phyloP scores from a whole-genome alignment of 495 filamentous ascomycete genomes.

The Penicillium subrubescens region DNA sequence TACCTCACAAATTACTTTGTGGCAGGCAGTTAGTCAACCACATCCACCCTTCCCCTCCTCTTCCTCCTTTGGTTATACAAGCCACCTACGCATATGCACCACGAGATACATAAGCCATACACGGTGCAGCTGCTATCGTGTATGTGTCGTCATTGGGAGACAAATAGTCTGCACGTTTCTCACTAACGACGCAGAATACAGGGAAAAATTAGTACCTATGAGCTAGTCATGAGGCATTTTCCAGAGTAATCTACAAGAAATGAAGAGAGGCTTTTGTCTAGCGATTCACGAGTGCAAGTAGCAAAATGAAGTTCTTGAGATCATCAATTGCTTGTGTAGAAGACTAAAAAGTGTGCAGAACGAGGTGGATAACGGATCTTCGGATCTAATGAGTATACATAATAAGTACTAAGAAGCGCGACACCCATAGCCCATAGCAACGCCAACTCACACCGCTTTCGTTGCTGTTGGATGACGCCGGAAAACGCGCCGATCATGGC shows the following conservation, averaged over 20 bases:
- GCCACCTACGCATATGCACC: not conserved
- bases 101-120: not conserved
- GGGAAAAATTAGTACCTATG: not conserved
- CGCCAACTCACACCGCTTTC: not conserved
- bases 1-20: too few relatives aligned
- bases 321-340: too few relatives aligned
- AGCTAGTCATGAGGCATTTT: not conserved
- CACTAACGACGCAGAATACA: not conserved
- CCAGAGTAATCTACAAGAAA: not conserved
- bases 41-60: not conserved
- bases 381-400: not conserved
- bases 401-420: not conserved
- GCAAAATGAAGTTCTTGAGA: too few relatives aligned
- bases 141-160: not conserved
- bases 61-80: not conserved
- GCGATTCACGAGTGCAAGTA: too few relatives aligned
- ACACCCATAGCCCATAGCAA: not conserved
- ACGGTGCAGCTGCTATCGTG: not conserved
- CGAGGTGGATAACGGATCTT: not conserved
- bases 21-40: not conserved
- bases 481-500: not conserved
- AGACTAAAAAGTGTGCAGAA: not conserved
- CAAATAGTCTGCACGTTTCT: not conserved
- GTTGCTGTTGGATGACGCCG: not conserved
- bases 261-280: not conserved